Percentiles rank a stretch among this genome's conserved stretches.
phyloP scores from a whole-genome alignment of 768 basidiomycete species.

The Cyclocybe cylindracea region DNA sequence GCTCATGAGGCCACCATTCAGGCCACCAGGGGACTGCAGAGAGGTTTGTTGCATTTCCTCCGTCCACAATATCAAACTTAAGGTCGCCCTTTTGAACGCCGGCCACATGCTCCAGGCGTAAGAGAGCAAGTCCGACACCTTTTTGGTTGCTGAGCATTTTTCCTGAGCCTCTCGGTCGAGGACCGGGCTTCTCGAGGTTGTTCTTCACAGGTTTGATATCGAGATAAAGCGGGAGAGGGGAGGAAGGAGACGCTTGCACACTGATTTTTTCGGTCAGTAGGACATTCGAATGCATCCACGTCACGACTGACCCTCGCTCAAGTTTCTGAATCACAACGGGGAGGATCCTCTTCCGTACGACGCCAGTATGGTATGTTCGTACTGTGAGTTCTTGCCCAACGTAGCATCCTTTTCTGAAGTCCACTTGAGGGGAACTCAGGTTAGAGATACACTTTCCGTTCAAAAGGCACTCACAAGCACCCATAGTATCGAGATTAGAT shows the following conservation, averaged over 20 bases:
- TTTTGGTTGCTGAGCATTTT: slow-evolving; percentile 65
- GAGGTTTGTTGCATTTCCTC: slow-evolving; percentile 28
- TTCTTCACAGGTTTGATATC: slow-evolving; percentile 33
- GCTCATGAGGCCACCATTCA: slow-evolving; percentile 55
- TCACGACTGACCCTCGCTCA: slow-evolving; percentile 31
- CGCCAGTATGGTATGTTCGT: slow-evolving; percentile 93
- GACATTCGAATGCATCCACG: background rate
- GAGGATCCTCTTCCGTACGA: slow-evolving; percentile 85
- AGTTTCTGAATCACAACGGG: slow-evolving; percentile 65
- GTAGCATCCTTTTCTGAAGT: slow-evolving; percentile 97
- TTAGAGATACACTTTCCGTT: slow-evolving; percentile 1
- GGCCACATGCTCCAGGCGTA: slow-evolving; percentile 77
- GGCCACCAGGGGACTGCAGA: slow-evolving; percentile 70
- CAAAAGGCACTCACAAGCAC: slow-evolving; percentile 66
- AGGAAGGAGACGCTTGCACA: slow-evolving; percentile 7
- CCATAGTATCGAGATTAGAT: slow-evolving; percentile 93
- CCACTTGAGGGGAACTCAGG: slow-evolving; percentile 49
- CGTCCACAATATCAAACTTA: slow-evolving; percentile 37
- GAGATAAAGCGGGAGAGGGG: slow-evolving; percentile 30
- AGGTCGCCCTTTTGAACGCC: slow-evolving; percentile 50
- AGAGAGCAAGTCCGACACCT: slow-evolving; percentile 73
- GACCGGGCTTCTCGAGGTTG: slow-evolving; percentile 21
- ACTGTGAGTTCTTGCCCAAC: slow-evolving; percentile 98
- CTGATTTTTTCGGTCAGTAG: background rate
- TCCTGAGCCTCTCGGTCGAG: slow-evolving; percentile 72